phyloP scores from a whole-genome alignment of 2,329 filamentous ascomycete genomes.

The Periconia macrospinosa region DNA sequence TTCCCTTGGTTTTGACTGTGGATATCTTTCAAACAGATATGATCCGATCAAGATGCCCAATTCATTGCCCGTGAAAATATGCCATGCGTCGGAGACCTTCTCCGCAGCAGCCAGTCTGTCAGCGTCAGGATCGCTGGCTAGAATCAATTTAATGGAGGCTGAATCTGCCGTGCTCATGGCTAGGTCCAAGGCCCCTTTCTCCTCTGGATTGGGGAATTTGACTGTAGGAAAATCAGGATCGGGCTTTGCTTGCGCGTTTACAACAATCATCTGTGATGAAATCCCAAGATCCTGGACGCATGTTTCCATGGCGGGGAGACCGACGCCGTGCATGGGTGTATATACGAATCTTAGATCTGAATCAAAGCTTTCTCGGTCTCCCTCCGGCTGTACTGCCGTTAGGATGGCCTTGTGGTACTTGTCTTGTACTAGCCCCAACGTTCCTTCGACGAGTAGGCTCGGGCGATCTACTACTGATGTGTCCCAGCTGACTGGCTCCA shows the following conservation, averaged over 20 bases:
- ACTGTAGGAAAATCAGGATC: conserved; percentile 67
- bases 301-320: conserved; percentile 51
- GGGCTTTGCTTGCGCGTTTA: conserved; percentile 57
- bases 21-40: conserved; percentile 56
- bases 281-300: conserved; percentile 45
- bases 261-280: conserved; percentile 50
- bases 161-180: conserved; percentile 59
- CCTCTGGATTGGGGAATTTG: conserved; percentile 67
- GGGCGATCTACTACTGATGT: conserved; percentile 45
- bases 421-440: conserved; percentile 45
- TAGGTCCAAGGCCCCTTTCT: conserved; percentile 63
- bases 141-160: conserved; percentile 53
- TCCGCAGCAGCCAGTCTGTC: conserved; percentile 66
- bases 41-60: conserved; percentile 63
- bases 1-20: conserved; percentile 33
- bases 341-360: conserved; percentile 53
- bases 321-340: conserved; percentile 61
- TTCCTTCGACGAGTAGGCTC: conserved; percentile 45
- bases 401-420: conserved; percentile 50
- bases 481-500: conserved; percentile 56
- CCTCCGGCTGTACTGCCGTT: conserved; percentile 40
- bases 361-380: conserved; percentile 16
- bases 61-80: conserved; percentile 67
- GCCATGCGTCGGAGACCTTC: conserved; percentile 59
- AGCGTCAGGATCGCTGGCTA: conserved; percentile 68